Percentiles rank a stretch among this genome's conserved stretches.
Conservation (phyloP, 192 early-diverging fungal genomes). For the Gryganskiella cystojenkinii region DNA sequence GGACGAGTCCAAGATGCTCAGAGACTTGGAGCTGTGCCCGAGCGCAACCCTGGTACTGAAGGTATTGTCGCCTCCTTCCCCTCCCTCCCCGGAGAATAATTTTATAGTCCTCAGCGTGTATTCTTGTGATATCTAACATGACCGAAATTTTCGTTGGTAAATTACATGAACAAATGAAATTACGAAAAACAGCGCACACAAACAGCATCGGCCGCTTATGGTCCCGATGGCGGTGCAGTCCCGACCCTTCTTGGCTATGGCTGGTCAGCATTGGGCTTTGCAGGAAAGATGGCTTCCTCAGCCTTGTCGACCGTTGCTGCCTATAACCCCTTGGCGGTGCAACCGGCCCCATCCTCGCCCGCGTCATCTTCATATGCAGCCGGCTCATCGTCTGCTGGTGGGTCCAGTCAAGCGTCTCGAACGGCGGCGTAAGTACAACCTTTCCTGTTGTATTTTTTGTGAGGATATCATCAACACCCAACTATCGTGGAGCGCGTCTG, state of each 20-base stretch:
- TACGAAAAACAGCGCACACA: slow-evolving; percentile 19
- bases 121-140: background rate
- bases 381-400: background rate
- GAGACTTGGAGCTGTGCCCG: slow-evolving; percentile 46
- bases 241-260: slow-evolving; percentile 32
- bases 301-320: slow-evolving; percentile 37
- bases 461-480: too few species aligned
- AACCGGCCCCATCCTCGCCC: background rate
- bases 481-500: too few species aligned
- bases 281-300: slow-evolving; percentile 31
- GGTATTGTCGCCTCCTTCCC: slow-evolving; percentile 1
- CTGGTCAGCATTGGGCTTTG: slow-evolving; percentile 39
- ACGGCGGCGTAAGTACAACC: slow-evolving; percentile 9
- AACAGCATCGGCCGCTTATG: slow-evolving; percentile 26
- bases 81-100: background rate
- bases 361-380: background rate
- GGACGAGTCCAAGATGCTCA: slow-evolving; percentile 50
- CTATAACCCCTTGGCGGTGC: slow-evolving; percentile 40
- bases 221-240: slow-evolving; percentile 8
- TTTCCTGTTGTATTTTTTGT: background rate
- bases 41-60: slow-evolving; percentile 48
- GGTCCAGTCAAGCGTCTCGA: background rate
- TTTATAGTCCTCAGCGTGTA: too few species aligned
- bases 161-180: too few species aligned
- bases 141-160: background rate